These are phyloP conservation scores for Cladobotryum mycophilum DNA, from an alignment of 2,329 filamentous ascomycete species.

Conservation along the genomic window DNA sequence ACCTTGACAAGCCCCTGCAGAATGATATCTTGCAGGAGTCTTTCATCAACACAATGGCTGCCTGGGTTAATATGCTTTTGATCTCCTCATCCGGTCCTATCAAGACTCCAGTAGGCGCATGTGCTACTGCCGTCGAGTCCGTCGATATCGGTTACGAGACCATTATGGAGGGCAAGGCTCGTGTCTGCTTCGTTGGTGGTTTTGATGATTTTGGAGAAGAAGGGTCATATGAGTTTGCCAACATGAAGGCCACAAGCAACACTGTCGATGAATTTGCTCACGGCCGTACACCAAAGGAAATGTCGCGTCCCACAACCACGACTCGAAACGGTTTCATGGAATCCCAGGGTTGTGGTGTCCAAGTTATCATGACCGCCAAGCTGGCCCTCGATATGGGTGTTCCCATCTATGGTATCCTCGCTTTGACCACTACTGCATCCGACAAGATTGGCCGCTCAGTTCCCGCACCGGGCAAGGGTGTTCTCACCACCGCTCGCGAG, in stretches of 20 bases:
- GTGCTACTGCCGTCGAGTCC: constrained; percentile 94
- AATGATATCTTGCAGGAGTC: constrained; percentile 99
- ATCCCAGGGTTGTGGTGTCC: constrained; percentile 95
- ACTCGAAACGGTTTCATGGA: constrained; percentile 99
- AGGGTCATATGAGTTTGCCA: constrained; percentile 98
- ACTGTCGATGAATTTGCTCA: constrained; percentile 94
- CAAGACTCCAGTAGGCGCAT: constrained; percentile 97
- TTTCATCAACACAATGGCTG: constrained; percentile 99
- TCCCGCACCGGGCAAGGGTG: constrained; percentile 92
- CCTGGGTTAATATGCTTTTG: constrained; percentile 99
- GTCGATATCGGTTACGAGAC: constrained; percentile 97
- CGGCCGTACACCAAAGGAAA: constrained; percentile 89
- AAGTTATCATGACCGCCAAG: constrained; percentile 96
- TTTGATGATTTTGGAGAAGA: constrained; percentile 99
- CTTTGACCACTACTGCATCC: constrained; percentile 88
- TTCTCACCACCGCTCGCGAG: constrained; percentile 91
- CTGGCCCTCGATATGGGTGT: constrained; percentile 98
- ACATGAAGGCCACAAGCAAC: constrained; percentile 99
- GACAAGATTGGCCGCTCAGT: constrained; percentile 99
- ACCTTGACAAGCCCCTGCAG: constrained; percentile 92
- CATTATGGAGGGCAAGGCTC: constrained; percentile 96
- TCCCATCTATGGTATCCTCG: constrained; percentile 91
- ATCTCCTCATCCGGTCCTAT: constrained; percentile 96
- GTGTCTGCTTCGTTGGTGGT: constrained; percentile 94
- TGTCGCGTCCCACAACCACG: constrained; percentile 96